A percentile compares a stretch with the other conserved stretches of the same genome.
phyloP scores from a whole-genome alignment of 371 early-diverging fungal species.

The Mucor mucedo region DNA sequence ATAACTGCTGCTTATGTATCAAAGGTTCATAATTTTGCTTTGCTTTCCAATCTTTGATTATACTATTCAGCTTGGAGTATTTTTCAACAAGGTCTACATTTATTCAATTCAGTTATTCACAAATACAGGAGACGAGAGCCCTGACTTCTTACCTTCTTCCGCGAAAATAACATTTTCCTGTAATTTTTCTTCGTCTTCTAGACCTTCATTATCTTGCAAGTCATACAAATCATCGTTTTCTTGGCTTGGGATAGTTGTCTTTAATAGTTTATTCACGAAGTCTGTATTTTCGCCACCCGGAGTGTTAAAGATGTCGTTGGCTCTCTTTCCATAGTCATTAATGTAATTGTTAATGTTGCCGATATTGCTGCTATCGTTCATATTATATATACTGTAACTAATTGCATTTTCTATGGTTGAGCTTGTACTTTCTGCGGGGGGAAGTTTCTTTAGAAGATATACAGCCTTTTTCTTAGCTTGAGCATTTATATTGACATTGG shows the following conservation, averaged over 20 bases:
- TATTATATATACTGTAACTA: neutral
- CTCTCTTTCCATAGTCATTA: constrained; percentile 3
- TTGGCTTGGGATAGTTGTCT: constrained; percentile 1
- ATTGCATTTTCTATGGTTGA: neutral
- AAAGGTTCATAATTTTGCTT: neutral
- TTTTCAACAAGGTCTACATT: neutral
- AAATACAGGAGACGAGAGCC: neutral
- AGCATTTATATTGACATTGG: neutral
- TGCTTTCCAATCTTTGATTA: neutral
- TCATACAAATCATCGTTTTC: too few relatives aligned
- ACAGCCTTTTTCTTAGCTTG: neutral
- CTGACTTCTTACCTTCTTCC: neutral
- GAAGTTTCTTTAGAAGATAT: constrained; percentile 3
- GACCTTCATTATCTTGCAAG: too few relatives aligned
- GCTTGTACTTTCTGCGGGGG: neutral
- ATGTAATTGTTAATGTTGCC: neutral
- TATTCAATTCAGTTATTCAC: neutral
- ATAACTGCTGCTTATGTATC: constrained; percentile 2
- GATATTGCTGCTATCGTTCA: constrained; percentile 2
- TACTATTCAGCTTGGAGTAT: neutral
- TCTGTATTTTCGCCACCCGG: constrained; percentile 1
- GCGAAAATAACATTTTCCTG: too few relatives aligned
- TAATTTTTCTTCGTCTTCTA: too few relatives aligned
- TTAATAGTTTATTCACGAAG: neutral
- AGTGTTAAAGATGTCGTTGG: neutral